Base-by-base conservation (phyloP, 2,329 filamentous ascomycete genomes). In the Penicillium brevicompactum region DNA sequence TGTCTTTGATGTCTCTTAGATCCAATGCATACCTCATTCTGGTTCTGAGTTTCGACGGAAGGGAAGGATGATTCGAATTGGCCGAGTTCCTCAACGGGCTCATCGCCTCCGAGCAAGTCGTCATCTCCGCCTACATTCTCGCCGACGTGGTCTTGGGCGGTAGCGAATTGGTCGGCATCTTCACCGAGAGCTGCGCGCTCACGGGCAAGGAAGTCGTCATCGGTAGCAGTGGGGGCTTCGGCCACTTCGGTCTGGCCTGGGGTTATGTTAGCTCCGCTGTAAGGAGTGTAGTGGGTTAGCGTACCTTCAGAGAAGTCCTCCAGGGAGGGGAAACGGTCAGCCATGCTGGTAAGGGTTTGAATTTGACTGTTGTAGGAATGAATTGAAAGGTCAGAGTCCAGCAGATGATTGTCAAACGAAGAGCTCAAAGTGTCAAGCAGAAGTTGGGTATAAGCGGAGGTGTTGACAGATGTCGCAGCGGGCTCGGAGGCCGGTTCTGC, bases 11-110 rank as follows among this genome's bases (percentile, higher is more conserved):
- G 21, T 22, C 34, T 16, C 32, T 10, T 44, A 14, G 7, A 37
- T 7, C 8, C 34, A 34, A 55, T 52, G 46, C 76, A 60, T 76
- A 92, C 90, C 78, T 92, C 84, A 70, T 91, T 91, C 75, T 79
- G 76, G 50, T 81, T 84, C 69, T 87, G 76, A 46, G 82, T 85
- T 67, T 87, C 84, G 63, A 99, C 86, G 53, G 92, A 90, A 30
- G 94, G 94, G 75, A 96, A 99, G 59, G 91, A 92, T 73, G 86
- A 91, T 77, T 96, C 90, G 67, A 97, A 97, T 60, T 82, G 82
- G 43, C 77, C 76, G 62, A 85, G 79, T 55, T 82, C 79, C 58
- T 81, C 75, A 5, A 48, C 48, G 27, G 70, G 64, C 14, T 56
- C 59, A 34, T 58, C 56, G 40, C 59, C 63, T 61, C 81, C 87